Base-by-base conservation (phyloP, 352 stramenopile species). In the Phytophthora boehmeriae region DNA sequence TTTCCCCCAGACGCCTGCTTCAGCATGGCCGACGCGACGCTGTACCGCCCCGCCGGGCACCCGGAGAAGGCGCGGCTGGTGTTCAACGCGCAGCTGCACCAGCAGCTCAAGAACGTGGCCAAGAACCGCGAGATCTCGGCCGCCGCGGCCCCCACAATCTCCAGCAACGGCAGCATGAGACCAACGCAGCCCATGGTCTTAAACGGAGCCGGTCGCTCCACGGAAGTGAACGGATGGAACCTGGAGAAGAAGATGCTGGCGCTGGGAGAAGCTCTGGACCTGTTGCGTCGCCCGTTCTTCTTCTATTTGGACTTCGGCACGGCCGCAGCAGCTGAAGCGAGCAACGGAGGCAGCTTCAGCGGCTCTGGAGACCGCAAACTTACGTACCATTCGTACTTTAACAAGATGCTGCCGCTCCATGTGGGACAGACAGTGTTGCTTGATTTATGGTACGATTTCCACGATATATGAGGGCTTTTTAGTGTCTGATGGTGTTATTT, bases 211-310 rank as follows among this genome's bases (percentile, higher is more conserved):
- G 66, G 66, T 5, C 76, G 71, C 50, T 71, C 78, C 5, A 76
- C 75, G 8, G 81, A 92, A 23, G 43, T 88, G 10, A 84, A 84
- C 36, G 85, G 81, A 5, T 95, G 86, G 86, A 87, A 86, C 38
- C 65, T 92, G 27, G 86, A 95, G 65, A 88, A 88, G 63, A 93
- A 95, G 60, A 83, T 92, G 65, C 48, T 81, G 46, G 51, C 78
- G 35, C 66, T 95, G 6, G 66, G 68, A 4, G 86, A 95, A 38
- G 43, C 83, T 23, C 79, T 85, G 20, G 70, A 80, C 19, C 68
- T 91, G 48, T 65, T 95, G 19, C 78, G 88, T 10, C 69, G 71
- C 1, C 81, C 86, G 1, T 88, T 75, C 67, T 95, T 95, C 61
- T 83, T 90, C 46, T 95, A 93, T 53, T 58, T 76, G 41, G 86